These are phyloP conservation scores for Xerocomus nothofagi DNA, from an alignment of 1,284 basidiomycete species.

Conservation along the genomic window DNA sequence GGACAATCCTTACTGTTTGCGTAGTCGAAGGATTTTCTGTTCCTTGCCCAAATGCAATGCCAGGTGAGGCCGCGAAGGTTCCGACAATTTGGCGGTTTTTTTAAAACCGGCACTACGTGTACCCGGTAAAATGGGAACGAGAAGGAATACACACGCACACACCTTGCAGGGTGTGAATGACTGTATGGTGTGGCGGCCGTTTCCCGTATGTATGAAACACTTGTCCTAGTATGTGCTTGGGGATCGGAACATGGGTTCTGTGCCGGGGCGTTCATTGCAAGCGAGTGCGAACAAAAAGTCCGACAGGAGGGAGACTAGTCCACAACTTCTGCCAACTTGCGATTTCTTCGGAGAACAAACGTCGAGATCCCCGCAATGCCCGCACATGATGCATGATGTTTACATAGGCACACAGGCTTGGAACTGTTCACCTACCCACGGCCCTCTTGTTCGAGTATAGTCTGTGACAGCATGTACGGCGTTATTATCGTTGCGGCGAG, in stretches of 20 bases:
- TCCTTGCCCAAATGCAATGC: background rate
- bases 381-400: slow-evolving; percentile 1
- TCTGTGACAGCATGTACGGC: slow-evolving; percentile 14
- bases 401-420: slow-evolving; percentile 7
- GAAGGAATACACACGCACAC: background rate
- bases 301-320: background rate
- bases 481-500: slow-evolving; percentile 4
- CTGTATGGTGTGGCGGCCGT: slow-evolving; percentile 1
- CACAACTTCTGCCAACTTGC: background rate
- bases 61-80: slow-evolving; percentile 9
- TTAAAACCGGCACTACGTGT: background rate
- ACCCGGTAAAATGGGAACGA: background rate
- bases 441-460: slow-evolving; percentile 2
- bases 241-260: slow-evolving; percentile 15
- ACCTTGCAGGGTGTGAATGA: background rate
- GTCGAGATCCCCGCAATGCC: slow-evolving; percentile 12
- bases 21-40: slow-evolving; percentile 2
- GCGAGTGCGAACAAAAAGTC: background rate
- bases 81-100: slow-evolving; percentile 14
- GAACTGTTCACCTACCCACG: slow-evolving; percentile 9
- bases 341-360: background rate
- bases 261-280: background rate
- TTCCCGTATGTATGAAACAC: slow-evolving; percentile 19
- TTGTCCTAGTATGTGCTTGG: background rate
- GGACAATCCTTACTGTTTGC: slow-evolving; percentile 15